Evolutionary conservation across 208 protist species (phyloP).

Genomic region (Trypanosoma scelopori): DNA sequence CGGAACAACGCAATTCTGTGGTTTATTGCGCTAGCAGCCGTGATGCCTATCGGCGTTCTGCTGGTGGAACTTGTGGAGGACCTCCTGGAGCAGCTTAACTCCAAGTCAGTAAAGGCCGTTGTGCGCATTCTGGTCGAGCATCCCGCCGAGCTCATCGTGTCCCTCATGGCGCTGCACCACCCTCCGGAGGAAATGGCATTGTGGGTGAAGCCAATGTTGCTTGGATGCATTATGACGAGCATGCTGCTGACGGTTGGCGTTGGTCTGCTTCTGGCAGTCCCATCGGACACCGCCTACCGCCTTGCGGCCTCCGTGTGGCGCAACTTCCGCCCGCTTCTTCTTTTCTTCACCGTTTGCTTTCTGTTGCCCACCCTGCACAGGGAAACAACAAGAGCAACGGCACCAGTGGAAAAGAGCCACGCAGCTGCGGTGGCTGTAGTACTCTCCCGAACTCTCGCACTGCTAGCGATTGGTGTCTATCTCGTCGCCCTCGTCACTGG

Average conservation of each 20-base stretch:
- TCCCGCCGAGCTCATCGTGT: conserved; percentile 52
- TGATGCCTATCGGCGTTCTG: conserved; percentile 33
- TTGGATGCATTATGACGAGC: conserved; percentile 68
- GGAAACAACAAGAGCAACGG: conserved; percentile 28
- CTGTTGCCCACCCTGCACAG: conserved; percentile 55
- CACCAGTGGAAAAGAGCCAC: conserved; percentile 12
- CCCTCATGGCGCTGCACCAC: conserved; percentile 37
- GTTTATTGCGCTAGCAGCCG: conserved; percentile 30
- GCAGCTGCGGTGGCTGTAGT: conserved; percentile 5
- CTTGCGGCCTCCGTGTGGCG: conserved; percentile 40
- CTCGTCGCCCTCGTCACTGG: conserved; percentile 36
- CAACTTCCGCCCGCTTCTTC: conserved; percentile 40
- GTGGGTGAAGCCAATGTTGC: conserved; percentile 54
- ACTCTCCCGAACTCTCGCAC: conserved; percentile 37
- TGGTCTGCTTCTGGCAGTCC: conserved; percentile 39
- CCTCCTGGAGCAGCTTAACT: conserved; percentile 46
- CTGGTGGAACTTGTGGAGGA: conserved; percentile 63
- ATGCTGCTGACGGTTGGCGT: conserved; percentile 62
- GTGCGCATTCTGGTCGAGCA: conserved; percentile 70
- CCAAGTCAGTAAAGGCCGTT: conserved; percentile 37
- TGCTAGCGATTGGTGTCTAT: conserved; percentile 36
- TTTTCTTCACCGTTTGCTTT: conserved; percentile 42
- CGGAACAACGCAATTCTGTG: conserved; percentile 10
- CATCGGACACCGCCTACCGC: conserved; percentile 19
- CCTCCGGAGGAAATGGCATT: conserved; percentile 27